These are phyloP conservation scores for Eucalyptus microcorys DNA, from an alignment of 345 rosid species.

Conservation along the genomic window DNA sequence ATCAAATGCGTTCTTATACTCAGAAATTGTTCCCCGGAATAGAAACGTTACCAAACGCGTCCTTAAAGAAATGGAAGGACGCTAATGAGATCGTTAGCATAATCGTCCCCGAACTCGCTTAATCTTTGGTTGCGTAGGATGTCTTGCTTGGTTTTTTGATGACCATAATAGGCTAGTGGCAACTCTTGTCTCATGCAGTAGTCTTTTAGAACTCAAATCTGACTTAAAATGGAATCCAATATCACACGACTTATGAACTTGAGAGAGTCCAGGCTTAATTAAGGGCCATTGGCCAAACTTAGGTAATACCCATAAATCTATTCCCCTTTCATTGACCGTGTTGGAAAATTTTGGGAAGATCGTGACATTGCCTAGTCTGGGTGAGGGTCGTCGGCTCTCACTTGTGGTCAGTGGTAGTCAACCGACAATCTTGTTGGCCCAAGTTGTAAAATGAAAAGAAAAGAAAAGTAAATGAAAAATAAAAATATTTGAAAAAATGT, in stretches of 20 bases:
- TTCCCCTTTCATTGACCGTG: no score
- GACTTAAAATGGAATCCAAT: background rate
- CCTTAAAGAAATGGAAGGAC: accelerated
- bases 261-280: background rate
- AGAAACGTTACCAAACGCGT: accelerated
- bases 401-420: no score
- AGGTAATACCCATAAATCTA: no score
- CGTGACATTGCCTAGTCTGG: no score
- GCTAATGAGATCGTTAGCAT: no score
- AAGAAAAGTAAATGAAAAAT: no score
- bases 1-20: accelerated
- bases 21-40: accelerated
- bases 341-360: no score
- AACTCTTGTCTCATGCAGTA: background rate
- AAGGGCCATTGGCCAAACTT: no score
- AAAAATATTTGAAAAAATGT: no score
- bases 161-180: background rate
- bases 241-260: accelerated
- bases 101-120: background rate
- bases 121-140: background rate
- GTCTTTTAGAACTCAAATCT: background rate
- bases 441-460: no score
- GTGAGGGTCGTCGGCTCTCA: accelerated
- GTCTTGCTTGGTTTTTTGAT: background rate
- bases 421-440: no score